These are phyloP conservation scores for Fonsecaea multimorphosa DNA, from an alignment of 2,329 filamentous ascomycete species.

Conservation along the genomic window DNA sequence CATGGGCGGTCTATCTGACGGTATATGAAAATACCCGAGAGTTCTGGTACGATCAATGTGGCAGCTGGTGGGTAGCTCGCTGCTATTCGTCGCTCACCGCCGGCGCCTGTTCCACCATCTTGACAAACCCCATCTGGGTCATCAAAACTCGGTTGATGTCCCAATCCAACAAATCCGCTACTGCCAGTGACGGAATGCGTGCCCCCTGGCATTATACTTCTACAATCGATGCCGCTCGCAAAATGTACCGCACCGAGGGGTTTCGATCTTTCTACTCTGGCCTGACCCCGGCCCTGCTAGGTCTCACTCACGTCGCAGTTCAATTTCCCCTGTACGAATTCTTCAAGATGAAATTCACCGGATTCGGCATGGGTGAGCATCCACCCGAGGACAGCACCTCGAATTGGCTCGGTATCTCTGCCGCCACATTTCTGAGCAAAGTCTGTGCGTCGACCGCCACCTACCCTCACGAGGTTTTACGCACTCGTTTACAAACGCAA, in stretches of 20 bases:
- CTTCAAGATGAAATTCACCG: slow-evolving; percentile 88
- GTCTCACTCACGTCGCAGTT: slow-evolving; percentile 92
- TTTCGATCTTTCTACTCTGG: slow-evolving; percentile 93
- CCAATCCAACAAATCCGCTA: slow-evolving; percentile 67
- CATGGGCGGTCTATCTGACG: slow-evolving; percentile 97
- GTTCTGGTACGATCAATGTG: slow-evolving; percentile 67
- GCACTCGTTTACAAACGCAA: slow-evolving; percentile 92
- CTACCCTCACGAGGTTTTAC: slow-evolving; percentile 95
- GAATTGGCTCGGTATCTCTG: slow-evolving; percentile 83
- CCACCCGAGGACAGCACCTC: slow-evolving; percentile 61
- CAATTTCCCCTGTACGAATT: slow-evolving; percentile 97
- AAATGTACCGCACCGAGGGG: slow-evolving; percentile 94
- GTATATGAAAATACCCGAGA: slow-evolving; percentile 91
- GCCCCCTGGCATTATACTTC: slow-evolving; percentile 83
- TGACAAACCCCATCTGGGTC: slow-evolving; percentile 98
- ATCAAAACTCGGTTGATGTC: slow-evolving; percentile 99
- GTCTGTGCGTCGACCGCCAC: slow-evolving; percentile 92
- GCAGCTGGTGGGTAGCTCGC: slow-evolving; percentile 77
- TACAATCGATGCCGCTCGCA: slow-evolving; percentile 87
- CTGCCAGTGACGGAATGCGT: slow-evolving; percentile 58
- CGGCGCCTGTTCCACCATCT: slow-evolving; percentile 88
- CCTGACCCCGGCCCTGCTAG: slow-evolving; percentile 86
- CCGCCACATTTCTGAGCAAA: slow-evolving; percentile 91
- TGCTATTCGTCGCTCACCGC: slow-evolving; percentile 90
- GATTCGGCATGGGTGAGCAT: slow-evolving; percentile 80